Conservation (phyloP, 2,329 filamentous ascomycete genomes). For the Exophiala sideris region DNA sequence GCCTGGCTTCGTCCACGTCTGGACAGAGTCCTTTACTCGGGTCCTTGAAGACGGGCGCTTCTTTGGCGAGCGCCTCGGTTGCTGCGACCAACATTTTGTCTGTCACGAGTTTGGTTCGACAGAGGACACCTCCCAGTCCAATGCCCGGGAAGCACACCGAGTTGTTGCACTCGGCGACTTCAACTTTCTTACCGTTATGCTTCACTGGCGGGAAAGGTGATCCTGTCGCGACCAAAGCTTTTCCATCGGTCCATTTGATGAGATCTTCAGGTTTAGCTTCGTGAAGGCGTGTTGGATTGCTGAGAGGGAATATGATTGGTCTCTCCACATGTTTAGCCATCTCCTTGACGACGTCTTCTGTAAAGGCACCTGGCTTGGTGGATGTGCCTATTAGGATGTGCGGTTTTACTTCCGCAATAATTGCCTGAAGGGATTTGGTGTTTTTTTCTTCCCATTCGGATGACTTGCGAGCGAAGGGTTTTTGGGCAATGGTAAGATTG, state of each 20-base stretch:
- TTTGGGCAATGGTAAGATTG: constrained; percentile 64
- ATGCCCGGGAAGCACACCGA: constrained; percentile 82
- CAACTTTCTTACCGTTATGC: constrained; percentile 52
- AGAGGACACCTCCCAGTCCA: constrained; percentile 73
- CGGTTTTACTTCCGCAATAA: constrained; percentile 70
- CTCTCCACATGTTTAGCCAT: constrained; percentile 71
- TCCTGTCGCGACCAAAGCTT: constrained; percentile 76
- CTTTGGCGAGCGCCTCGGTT: constrained; percentile 66
- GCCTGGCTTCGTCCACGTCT: constrained; percentile 69
- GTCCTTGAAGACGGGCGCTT: constrained; percentile 68
- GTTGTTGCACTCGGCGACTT: constrained; percentile 83
- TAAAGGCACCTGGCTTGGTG: constrained; percentile 73
- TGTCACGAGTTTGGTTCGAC: constrained; percentile 63
- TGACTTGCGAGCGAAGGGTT: constrained; percentile 60
- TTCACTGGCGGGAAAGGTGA: constrained; percentile 75
- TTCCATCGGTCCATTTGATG: constrained; percentile 72
- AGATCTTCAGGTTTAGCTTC: constrained; percentile 77
- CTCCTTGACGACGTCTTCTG: constrained; percentile 66
- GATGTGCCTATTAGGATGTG: constrained; percentile 83
- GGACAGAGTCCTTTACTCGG: constrained; percentile 66
- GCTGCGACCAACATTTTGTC: constrained; percentile 81
- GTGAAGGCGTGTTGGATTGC: constrained; percentile 79
- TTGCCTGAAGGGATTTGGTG: constrained; percentile 56
- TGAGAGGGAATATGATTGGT: constrained; percentile 77
- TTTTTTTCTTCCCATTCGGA: constrained; percentile 41